phyloP scores from a whole-genome alignment of 2,329 filamentous ascomycete genomes.

The Colletotrichum kahawae region DNA sequence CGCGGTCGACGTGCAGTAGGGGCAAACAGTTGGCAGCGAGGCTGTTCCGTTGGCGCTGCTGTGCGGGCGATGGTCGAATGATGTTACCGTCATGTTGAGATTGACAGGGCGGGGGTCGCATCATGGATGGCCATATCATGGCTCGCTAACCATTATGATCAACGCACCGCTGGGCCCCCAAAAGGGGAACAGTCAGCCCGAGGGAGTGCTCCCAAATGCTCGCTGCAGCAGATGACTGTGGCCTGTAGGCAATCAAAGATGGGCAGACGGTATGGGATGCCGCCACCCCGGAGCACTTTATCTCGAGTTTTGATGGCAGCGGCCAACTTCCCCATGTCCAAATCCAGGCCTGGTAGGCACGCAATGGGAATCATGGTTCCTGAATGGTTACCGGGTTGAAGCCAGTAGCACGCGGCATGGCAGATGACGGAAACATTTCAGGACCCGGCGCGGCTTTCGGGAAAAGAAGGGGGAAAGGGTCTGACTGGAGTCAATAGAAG shows the following conservation, averaged over 20 bases:
- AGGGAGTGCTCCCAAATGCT: neutral
- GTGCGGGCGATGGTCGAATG: conserved; percentile 16
- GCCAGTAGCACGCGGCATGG: neutral
- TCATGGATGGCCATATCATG: conserved; percentile 18
- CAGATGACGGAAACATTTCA: neutral
- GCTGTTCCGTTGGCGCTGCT: neutral
- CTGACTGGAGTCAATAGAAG: neutral
- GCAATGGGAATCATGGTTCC: neutral
- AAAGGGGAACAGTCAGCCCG: neutral
- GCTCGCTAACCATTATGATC: conserved; percentile 13
- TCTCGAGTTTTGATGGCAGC: neutral
- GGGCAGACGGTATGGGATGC: conserved; percentile 9
- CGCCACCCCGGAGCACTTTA: neutral
- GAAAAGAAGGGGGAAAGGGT: neutral
- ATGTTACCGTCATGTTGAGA: conserved; percentile 16
- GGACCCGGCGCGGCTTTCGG: neutral
- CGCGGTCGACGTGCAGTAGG: neutral
- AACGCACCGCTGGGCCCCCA: neutral
- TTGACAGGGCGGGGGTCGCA: conserved; percentile 18
- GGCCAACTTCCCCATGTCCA: neutral
- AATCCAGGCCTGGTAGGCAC: neutral
- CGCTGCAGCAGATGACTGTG: conserved; percentile 1
- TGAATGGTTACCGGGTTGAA: neutral
- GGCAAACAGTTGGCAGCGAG: neutral
- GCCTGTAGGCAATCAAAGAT: conserved; percentile 14